These are phyloP conservation scores for Diaporthe citri DNA, from an alignment of 2,329 filamentous ascomycete species.

Conservation along the genomic window DNA sequence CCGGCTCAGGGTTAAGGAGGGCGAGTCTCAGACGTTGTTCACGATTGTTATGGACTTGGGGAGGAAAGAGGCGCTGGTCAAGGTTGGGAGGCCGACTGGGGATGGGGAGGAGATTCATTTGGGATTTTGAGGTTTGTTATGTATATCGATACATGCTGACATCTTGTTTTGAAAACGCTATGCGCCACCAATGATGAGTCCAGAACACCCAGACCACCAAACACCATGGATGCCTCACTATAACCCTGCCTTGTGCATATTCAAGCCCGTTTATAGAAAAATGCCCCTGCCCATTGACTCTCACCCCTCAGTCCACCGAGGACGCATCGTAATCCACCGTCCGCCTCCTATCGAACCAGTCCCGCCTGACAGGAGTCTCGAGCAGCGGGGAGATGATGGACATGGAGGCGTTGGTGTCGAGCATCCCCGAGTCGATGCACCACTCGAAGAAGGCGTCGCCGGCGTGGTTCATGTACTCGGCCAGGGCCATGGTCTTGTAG, in stretches of 20 bases:
- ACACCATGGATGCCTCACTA: not conserved
- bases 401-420: constrained; percentile 36
- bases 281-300: not conserved
- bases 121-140: not conserved
- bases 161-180: not conserved
- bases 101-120: constrained; percentile 33
- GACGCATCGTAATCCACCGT: not conserved
- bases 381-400: constrained; percentile 37
- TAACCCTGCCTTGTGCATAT: not conserved
- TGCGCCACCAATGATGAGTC: not conserved
- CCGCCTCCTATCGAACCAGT: constrained; percentile 34
- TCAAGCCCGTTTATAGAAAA: not conserved
- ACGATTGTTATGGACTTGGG: constrained; percentile 38
- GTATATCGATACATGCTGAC: not conserved
- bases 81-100: constrained; percentile 35
- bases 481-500: constrained; percentile 40
- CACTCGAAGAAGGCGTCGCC: constrained; percentile 39
- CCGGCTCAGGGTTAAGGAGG: not conserved
- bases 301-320: not conserved
- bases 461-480: constrained; percentile 39
- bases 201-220: not conserved
- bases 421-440: constrained; percentile 37
- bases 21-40: constrained; percentile 32
- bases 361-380: constrained; percentile 24
- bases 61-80: constrained; percentile 31